A percentile compares a stretch with the other conserved stretches of the same genome.
These are phyloP conservation scores for Cyclocybe cylindracea DNA, from an alignment of 768 basidiomycete genomes.

Conservation along the genomic window DNA sequence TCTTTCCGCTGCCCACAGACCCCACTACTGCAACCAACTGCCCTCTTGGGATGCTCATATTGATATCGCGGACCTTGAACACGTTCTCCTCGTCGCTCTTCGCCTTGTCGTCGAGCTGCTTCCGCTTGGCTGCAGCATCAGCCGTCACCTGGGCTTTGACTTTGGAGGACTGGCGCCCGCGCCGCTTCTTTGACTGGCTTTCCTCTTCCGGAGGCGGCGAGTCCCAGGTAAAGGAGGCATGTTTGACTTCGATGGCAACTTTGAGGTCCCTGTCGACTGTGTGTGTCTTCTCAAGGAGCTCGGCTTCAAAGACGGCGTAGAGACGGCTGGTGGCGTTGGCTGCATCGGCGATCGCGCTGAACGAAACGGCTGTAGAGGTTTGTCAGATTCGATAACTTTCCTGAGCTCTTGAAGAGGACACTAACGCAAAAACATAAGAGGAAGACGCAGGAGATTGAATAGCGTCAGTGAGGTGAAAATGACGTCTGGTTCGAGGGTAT, in stretches of 20 bases:
- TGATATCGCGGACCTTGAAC: constrained; percentile 68
- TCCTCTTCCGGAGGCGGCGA: constrained; percentile 55
- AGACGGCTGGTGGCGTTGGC: constrained; percentile 78
- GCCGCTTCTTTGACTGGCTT: constrained; percentile 18
- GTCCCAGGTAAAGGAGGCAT: constrained; percentile 88
- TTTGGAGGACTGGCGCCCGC: constrained; percentile 15
- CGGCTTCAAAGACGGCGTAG: constrained; percentile 81
- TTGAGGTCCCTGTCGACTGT: constrained; percentile 53
- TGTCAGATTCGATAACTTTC: constrained; percentile 8
- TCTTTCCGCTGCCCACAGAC: constrained; percentile 73
- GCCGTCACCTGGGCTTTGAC: constrained; percentile 19
- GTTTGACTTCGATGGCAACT: constrained; percentile 65
- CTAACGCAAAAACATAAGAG: constrained; percentile 73
- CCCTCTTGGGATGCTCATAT: constrained; percentile 71
- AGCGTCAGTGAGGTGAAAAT: constrained; percentile 86
- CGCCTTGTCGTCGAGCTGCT: constrained; percentile 25
- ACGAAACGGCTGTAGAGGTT: constrained; percentile 53
- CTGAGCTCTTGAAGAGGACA: constrained; percentile 7
- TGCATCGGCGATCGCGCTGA: constrained; percentile 85
- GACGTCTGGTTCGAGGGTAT: constrained; percentile 64
- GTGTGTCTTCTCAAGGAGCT: constrained; percentile 63
- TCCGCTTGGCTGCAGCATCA: constrained; percentile 31
- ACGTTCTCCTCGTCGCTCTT: constrained; percentile 40
- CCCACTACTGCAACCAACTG: constrained; percentile 86
- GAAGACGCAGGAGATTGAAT: constrained; percentile 81